phyloP scores from a whole-genome alignment of 768 basidiomycete species.

The Leccinum ochraceum region DNA sequence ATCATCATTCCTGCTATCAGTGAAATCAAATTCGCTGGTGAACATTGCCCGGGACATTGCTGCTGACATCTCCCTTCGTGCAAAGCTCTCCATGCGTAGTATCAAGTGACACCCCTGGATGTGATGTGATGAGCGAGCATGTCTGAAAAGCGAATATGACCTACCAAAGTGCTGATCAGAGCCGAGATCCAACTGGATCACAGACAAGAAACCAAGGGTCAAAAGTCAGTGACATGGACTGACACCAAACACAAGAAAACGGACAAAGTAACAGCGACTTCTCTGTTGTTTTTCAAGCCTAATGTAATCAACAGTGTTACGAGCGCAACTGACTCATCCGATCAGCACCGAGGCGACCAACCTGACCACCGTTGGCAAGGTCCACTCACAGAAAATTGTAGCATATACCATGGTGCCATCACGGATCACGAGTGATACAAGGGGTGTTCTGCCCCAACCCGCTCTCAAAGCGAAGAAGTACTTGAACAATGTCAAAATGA shows the following conservation, averaged over 20 bases:
- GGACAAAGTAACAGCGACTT: constrained; percentile 10
- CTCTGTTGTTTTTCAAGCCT: constrained; percentile 1
- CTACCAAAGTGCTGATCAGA: constrained; percentile 18
- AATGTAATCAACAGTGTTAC: neutral
- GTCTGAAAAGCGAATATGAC: neutral
- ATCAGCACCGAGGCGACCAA: neutral
- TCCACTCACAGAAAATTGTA: constrained; percentile 11
- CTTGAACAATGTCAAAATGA: constrained; percentile 21
- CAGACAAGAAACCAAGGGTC: neutral
- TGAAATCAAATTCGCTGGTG: constrained; percentile 14
- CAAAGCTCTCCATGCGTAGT: constrained; percentile 24
- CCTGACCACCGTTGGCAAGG: neutral
- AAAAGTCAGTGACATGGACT: constrained; percentile 5
- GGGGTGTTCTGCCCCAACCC: constrained; percentile 21
- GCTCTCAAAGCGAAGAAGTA: constrained; percentile 16
- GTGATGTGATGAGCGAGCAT: neutral
- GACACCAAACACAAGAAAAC: neutral
- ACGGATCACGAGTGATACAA: constrained; percentile 24
- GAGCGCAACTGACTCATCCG: neutral
- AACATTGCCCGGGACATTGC: neutral
- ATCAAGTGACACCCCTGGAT: constrained; percentile 29
- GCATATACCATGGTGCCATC: constrained; percentile 15
- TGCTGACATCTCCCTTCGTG: constrained; percentile 1
- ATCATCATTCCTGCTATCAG: neutral
- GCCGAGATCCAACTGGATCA: constrained; percentile 17